Conservation (phyloP, 768 basidiomycete genomes). For the Leccinum disarticulatum region DNA sequence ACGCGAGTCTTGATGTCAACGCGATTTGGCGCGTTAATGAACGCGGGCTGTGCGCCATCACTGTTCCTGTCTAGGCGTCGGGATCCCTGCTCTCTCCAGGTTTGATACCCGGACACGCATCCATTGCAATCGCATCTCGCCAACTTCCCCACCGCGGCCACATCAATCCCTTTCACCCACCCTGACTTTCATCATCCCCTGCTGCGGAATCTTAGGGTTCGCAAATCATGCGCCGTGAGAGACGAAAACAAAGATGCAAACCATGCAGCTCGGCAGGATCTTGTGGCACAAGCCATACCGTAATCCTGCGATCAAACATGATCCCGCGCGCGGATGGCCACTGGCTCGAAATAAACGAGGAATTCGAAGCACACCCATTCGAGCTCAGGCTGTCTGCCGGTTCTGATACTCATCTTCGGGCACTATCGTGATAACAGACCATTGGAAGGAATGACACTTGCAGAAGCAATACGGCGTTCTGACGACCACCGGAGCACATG, state of each 20-base stretch:
- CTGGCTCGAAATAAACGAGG: not conserved
- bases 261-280: not conserved
- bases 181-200: not conserved
- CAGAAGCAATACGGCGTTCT: not conserved
- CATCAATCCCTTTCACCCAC: not conserved
- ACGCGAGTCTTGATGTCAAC: constrained; percentile 5
- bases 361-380: not conserved
- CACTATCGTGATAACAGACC: not conserved
- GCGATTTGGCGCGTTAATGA: constrained; percentile 12
- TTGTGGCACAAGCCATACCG: not conserved
- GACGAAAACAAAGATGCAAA: not conserved
- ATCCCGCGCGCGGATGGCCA: constrained; percentile 6
- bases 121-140: not conserved
- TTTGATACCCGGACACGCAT: constrained; percentile 6
- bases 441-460: not conserved
- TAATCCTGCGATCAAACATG: constrained; percentile 19
- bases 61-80: not conserved
- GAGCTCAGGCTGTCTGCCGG: not conserved
- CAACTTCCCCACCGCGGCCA: not conserved
- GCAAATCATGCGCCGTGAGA: not conserved
- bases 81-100: not conserved
- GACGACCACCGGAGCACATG: not conserved
- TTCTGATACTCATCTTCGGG: not conserved
- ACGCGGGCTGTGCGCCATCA: constrained; percentile 16
- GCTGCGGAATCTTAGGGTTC: constrained; percentile 1